A percentile compares a stretch with the other conserved stretches of the same genome.
Evolutionary conservation across 116 monocot species (phyloP).

Genomic region (Cymodocea nodosa): DNA sequence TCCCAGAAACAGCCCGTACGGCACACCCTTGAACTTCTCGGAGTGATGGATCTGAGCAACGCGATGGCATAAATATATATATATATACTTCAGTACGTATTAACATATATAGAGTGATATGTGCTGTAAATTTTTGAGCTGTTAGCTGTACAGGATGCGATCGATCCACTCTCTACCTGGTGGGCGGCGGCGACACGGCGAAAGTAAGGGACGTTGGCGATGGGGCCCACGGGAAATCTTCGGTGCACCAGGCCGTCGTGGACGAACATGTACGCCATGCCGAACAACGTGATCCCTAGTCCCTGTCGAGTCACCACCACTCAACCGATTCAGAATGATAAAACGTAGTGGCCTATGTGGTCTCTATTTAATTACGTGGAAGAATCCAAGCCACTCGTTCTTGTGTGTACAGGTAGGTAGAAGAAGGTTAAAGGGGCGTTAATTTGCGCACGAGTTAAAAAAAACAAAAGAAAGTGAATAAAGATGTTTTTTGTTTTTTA

Average conservation of each 20-base stretch:
- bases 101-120: too few relatives aligned
- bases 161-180: conserved; percentile 19
- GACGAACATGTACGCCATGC: conserved; percentile 94
- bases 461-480: too few relatives aligned
- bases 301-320: conserved; percentile 29
- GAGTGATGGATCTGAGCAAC: conserved; percentile 67
- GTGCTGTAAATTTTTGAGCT: not conserved
- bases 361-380: too few relatives aligned
- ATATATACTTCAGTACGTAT: not conserved
- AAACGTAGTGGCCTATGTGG: too few relatives aligned
- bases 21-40: conserved; percentile 81
- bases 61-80: not conserved
- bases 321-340: not conserved
- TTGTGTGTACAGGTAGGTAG: not conserved
- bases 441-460: too few relatives aligned
- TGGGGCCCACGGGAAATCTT: conserved; percentile 79
- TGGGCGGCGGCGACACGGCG: conserved; percentile 74
- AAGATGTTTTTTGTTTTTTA: too few relatives aligned
- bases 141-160: not conserved
- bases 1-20: conserved; percentile 84
- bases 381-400: not conserved
- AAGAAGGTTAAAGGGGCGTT: not conserved
- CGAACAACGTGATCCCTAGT: conserved; percentile 82
- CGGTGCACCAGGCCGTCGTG: conserved; percentile 91
- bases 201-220: conserved; percentile 81